Percentiles rank a stretch among this genome's conserved stretches.
phyloP scores from a whole-genome alignment of 768 basidiomycete genomes.

The Kwoniella pini region DNA sequence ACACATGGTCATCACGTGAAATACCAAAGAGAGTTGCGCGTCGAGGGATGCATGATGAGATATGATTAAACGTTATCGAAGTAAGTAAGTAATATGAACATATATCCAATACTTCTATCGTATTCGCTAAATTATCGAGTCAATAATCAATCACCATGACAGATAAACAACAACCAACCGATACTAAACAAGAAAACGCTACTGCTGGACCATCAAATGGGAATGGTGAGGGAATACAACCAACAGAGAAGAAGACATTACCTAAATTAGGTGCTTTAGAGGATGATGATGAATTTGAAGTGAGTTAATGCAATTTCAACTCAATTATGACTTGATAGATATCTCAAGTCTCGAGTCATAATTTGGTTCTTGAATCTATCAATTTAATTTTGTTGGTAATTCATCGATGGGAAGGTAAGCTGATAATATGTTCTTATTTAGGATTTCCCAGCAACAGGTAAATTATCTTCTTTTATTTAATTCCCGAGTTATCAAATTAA shows the following conservation, averaged over 20 bases:
- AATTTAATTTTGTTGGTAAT: not conserved
- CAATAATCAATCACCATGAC: constrained; percentile 5
- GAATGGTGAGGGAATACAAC: not conserved
- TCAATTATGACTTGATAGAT: not conserved
- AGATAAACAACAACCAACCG: constrained; percentile 13
- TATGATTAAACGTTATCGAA: too few relatives aligned
- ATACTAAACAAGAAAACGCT: constrained; percentile 8
- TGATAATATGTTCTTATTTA: too few relatives aligned
- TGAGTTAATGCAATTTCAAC: constrained; percentile 26
- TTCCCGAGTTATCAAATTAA: too few relatives aligned
- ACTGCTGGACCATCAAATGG: constrained; percentile 18
- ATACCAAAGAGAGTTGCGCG: not conserved
- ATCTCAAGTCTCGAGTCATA: not conserved
- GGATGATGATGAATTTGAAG: constrained; percentile 92
- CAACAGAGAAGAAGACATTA: constrained; percentile 53
- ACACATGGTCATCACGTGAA: too few relatives aligned
- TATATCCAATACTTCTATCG: too few relatives aligned
- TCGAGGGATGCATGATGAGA: not conserved
- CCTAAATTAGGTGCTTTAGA: constrained; percentile 85
- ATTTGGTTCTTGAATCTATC: not conserved
- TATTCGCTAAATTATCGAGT: not conserved
- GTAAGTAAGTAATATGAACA: too few relatives aligned
- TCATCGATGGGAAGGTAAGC: too few relatives aligned
- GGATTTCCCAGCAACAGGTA: constrained; percentile 84
- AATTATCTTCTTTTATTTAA: too few relatives aligned